Conservation (phyloP, 2,329 filamentous ascomycete species). For the Aspergillus sp. region DNA sequence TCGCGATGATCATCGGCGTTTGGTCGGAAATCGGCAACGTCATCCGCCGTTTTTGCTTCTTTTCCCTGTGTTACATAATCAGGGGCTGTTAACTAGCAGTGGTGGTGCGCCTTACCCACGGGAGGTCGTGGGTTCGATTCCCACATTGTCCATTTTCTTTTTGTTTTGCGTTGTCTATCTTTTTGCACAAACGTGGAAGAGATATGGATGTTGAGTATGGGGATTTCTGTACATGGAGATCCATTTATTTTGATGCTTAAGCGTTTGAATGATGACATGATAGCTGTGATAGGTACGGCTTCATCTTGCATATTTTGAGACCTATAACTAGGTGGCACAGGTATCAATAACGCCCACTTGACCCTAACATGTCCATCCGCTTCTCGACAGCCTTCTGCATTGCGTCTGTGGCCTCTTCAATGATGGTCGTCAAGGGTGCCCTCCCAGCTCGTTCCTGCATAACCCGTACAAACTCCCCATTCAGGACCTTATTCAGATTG, state of each 20-base stretch:
- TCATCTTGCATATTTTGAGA: no score
- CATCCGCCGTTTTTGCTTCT: no score
- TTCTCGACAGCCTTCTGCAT: slow-evolving; percentile 51
- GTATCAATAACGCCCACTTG: slow-evolving; percentile 26
- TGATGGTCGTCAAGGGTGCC: slow-evolving; percentile 45
- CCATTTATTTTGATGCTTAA: no score
- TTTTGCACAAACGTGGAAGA: no score
- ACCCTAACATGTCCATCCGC: slow-evolving; percentile 46
- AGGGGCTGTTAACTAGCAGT: slow-evolving; percentile 16
- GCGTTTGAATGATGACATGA: no score
- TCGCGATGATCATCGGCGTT: background rate
- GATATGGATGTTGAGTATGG: no score
- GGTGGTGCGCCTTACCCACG: slow-evolving; percentile 16
- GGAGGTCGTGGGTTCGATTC: slow-evolving; percentile 17
- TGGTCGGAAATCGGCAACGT: no score
- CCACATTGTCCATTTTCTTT: slow-evolving; percentile 11
- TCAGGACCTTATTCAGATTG: slow-evolving; percentile 54
- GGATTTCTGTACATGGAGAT: no score
- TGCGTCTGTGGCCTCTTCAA: slow-evolving; percentile 47
- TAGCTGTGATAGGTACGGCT: no score
- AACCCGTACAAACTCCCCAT: slow-evolving; percentile 42
- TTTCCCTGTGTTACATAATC: background rate
- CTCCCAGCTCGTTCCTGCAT: slow-evolving; percentile 44
- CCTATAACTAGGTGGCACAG: background rate
- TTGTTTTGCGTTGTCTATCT: background rate